Conservation (phyloP, 331 rosid species). For the Rhamnella rubrinervis region DNA sequence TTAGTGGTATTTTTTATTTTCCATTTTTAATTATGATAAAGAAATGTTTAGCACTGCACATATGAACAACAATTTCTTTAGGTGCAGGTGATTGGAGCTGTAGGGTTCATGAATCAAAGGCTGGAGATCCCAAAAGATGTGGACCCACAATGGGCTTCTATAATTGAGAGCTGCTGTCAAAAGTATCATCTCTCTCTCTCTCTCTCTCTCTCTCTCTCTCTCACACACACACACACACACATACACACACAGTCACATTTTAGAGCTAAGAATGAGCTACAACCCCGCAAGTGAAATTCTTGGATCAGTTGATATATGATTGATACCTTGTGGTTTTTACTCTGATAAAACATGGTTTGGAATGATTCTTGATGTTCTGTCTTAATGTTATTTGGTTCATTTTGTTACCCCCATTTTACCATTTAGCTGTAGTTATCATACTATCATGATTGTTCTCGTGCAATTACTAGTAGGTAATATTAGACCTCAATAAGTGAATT, state of each 20-base stretch:
- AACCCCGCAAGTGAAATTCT: no score
- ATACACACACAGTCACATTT: not conserved
- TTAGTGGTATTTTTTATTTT: not conserved
- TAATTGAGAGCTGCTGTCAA: slow-evolving; percentile 94
- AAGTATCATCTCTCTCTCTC: slow-evolving; percentile 39
- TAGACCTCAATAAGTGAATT: no score
- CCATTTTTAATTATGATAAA: not conserved
- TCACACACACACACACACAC: not conserved
- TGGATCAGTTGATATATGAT: no score
- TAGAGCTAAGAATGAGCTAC: not conserved
- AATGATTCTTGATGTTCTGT: no score
- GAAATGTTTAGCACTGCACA: slow-evolving; percentile 17
- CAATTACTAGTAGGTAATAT: no score
- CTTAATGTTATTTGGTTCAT: no score
- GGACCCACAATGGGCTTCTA: slow-evolving; percentile 82
- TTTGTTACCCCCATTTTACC: no score
- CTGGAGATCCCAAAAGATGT: slow-evolving; percentile 84
- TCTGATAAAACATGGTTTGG: no score
- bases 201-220: no score
- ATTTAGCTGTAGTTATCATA: no score
- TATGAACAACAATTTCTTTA: slow-evolving; percentile 47
- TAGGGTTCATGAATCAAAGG: slow-evolving; percentile 95
- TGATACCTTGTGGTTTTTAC: no score
- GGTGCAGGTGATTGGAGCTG: slow-evolving; percentile 98
- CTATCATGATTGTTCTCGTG: no score